These are phyloP conservation scores for Pyracantha coccinea DNA, from an alignment of 331 rosid genomes.

Conservation along the genomic window DNA sequence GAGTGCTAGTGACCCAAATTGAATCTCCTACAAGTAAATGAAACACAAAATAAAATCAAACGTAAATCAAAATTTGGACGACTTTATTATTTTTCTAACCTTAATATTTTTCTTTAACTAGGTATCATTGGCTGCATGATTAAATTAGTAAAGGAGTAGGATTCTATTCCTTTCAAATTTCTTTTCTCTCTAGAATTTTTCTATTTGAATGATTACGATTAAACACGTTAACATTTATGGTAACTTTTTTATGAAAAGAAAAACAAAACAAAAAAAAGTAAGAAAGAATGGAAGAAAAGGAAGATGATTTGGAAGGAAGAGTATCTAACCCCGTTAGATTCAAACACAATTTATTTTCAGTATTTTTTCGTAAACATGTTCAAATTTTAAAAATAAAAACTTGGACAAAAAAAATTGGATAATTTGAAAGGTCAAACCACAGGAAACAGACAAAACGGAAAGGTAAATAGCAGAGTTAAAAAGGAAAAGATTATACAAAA, in stretches of 20 bases:
- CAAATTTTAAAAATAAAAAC: neutral
- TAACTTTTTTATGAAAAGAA: no score
- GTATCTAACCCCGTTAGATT: no score
- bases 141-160: no score
- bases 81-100: neutral
- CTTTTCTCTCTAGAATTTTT: no score
- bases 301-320: no score
- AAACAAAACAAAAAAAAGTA: no score
- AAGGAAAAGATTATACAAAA: neutral
- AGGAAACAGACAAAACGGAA: neutral
- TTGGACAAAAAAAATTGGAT: neutral
- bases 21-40: neutral
- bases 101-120: neutral
- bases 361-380: neutral
- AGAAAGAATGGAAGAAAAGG: no score
- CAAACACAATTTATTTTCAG: neutral
- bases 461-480: neutral
- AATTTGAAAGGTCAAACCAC: neutral
- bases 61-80: neutral
- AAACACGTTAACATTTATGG: no score
- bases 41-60: neutral
- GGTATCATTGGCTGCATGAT: no score
- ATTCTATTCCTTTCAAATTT: no score
- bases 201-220: no score
- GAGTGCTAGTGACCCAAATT: neutral